Percentiles rank a stretch among this genome's conserved stretches.
These are phyloP conservation scores for Torulaspora franciscae DNA, from an alignment of 805 yeast genomes.

Conservation along the genomic window DNA sequence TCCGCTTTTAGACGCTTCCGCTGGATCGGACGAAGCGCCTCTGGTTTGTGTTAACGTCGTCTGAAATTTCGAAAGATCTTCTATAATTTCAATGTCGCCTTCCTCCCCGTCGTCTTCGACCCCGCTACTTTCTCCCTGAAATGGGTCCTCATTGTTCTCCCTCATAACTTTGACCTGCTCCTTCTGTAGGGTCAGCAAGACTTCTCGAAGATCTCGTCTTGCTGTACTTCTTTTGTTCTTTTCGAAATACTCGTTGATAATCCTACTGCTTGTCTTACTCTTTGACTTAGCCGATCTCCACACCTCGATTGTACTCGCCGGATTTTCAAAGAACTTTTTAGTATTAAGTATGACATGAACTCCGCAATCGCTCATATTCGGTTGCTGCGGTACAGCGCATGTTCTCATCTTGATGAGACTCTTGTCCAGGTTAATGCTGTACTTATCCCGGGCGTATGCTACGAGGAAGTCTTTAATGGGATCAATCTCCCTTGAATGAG, in stretches of 20 bases:
- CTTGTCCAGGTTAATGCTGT: conserved; percentile 43
- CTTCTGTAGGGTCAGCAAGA: conserved; percentile 22
- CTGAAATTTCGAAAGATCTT: conserved; percentile 12
- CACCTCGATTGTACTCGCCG: conserved; percentile 43
- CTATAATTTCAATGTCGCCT: conserved; percentile 33
- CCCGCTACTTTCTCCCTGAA: conserved; percentile 7
- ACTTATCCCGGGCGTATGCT: conserved; percentile 65
- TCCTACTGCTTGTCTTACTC: conserved; percentile 16
- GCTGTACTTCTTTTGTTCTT: conserved; percentile 25
- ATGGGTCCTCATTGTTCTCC: conserved; percentile 7
- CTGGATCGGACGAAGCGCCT: background rate
- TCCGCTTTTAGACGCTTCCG: background rate
- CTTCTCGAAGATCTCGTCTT: conserved; percentile 26
- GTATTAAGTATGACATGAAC: conserved; percentile 79
- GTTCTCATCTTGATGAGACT: conserved; percentile 44
- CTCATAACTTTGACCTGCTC: conserved; percentile 16
- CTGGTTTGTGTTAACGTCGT: background rate
- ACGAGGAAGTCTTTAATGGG: conserved; percentile 58
- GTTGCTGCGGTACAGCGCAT: conserved; percentile 72
- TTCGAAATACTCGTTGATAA: conserved; percentile 29
- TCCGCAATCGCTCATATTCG: conserved; percentile 91
- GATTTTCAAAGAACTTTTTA: conserved; percentile 50
- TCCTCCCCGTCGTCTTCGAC: conserved; percentile 21
- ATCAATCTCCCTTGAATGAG: conserved; percentile 46
- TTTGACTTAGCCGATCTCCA: conserved; percentile 40